phyloP scores from a whole-genome alignment of 495 filamentous ascomycete genomes.

The Sordaria brevicollis region DNA sequence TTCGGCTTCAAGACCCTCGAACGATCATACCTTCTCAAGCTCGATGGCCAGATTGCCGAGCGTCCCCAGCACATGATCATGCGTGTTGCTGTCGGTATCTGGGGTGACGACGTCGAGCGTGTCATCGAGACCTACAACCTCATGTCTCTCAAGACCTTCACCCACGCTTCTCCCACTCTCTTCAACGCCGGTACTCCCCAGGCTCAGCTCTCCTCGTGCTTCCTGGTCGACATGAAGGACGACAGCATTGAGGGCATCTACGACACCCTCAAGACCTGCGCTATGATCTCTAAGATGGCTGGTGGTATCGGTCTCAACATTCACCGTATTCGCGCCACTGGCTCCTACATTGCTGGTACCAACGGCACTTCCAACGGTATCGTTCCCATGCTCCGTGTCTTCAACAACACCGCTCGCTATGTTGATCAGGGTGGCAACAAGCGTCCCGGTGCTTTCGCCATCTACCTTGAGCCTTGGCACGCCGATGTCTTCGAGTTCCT shows the following conservation, averaged over 20 bases:
- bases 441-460: slow-evolving; percentile 94
- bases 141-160: slow-evolving; percentile 97
- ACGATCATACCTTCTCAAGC: slow-evolving; percentile 88
- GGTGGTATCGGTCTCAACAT: slow-evolving; percentile 94
- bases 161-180: slow-evolving; percentile 91
- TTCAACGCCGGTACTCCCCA: slow-evolving; percentile 96
- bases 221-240: slow-evolving; percentile 96
- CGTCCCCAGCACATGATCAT: slow-evolving; percentile 98
- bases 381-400: slow-evolving; percentile 94
- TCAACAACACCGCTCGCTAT: slow-evolving; percentile 97
- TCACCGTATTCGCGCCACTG: slow-evolving; percentile 91
- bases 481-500: slow-evolving; percentile 95
- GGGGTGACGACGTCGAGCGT: slow-evolving; percentile 86
- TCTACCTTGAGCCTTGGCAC: slow-evolving; percentile 99
- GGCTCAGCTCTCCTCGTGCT: slow-evolving; percentile 91
- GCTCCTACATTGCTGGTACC: slow-evolving; percentile 93
- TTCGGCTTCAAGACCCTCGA: slow-evolving; percentile 99
- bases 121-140: slow-evolving; percentile 95
- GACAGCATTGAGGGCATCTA: slow-evolving; percentile 99
- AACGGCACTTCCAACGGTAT: slow-evolving; percentile 97
- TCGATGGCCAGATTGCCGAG: slow-evolving; percentile 89
- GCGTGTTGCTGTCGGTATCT: slow-evolving; percentile 95
- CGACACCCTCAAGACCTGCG: slow-evolving; percentile 96
- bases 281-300: slow-evolving; percentile 98
- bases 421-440: slow-evolving; percentile 99